Base-by-base conservation (phyloP, 768 basidiomycete species). In the Termitomyces sp. region DNA sequence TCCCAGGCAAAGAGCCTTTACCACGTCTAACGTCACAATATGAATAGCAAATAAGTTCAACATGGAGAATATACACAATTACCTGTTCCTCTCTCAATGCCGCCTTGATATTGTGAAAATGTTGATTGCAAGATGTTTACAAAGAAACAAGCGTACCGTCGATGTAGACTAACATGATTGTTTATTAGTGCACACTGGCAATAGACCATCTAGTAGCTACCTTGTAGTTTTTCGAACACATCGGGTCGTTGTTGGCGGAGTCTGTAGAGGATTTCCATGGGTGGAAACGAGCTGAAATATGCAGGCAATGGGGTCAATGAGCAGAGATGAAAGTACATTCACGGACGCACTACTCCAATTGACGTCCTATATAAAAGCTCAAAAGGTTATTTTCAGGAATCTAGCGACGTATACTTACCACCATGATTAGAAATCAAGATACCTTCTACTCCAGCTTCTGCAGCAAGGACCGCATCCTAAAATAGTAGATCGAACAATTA, bases 381-480 rank as follows among this genome's bases (percentile, higher is more conserved):
- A 55, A 44, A 53, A 44, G 51, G 20, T 55, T 50, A 22, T 37
- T 39, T 32, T 54, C 20, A 51, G 31, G 37, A 56, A 34, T 26
- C 49, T 14, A 42, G 10, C 26, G 31, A 48, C 46, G 8, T 26
- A 44, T 16, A 72, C 74, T 62, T 64, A 80, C 92, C 95, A 55
- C 95, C 95, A 64, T 98, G 95, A 63, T 98, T 98, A 0, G 89
- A 92, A 9, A 98, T 72, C 56, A 95, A 77, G 60, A 98, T 92
- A 5, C 90, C 95, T 56, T 95, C 87, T 18, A 91, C 87, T 13
- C 93, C 92, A 31, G 87, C 81, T 59, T 94, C 86, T 18, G 81
- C 84, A 29, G 94, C 94, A 46, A 93, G 81, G 42, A 92, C 83
- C 2, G 90, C 93, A 72, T 97, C 95, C 84, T 94, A 68, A 12